Evolutionary conservation across 177 flowering plant genomes (phyloP), one percentile per base, ranked within the genome.

Genomic region (Vitis hybrid): DNA sequence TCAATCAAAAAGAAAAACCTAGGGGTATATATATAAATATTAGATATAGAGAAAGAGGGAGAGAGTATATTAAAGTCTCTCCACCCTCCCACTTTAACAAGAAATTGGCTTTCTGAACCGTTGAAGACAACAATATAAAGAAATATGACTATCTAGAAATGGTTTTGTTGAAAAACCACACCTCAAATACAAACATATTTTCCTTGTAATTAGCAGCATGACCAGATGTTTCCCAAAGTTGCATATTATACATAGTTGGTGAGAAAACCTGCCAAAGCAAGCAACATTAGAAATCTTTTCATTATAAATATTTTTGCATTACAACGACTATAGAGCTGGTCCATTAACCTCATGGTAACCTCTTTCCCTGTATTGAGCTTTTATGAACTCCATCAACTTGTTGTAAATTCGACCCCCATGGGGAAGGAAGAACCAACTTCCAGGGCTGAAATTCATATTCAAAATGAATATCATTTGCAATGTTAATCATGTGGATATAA

Each of bases 161-260:
- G 46, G 46, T 40, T 40, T 40, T 24, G 46, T 46, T 21, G 9
- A 10, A 65, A 57, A 66, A 46, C 27, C 79, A 69, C 52, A 93
- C 99, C 90, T 96, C 97, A 81, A 96, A 88, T 6, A 88, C 84
- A 84, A 96, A 96, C 99, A 95, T 95, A 76, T 93, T 93, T 71
- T 95, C 98, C 81, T 86, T 93, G 85, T 95, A 93, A 65, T 95
- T 93, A 68, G 90, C 93, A 72, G 99, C 99, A 81, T 96, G 99
- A 55, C 99, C 99, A 74, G 98, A 96, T 59, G 89, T 89, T 72
- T 92, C 97, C 99, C 99, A 96, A 15, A 96, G 90, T 83, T 92
- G 91, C 98, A 96, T 96, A 71, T 96, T 96, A 70, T 83, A 96
- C 76, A 96, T 91, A 70, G 93, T 96, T 62, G 99, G 99, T 56